Base-by-base conservation (phyloP, 257 asterid genomes). In the Voacanga thouarsii region DNA sequence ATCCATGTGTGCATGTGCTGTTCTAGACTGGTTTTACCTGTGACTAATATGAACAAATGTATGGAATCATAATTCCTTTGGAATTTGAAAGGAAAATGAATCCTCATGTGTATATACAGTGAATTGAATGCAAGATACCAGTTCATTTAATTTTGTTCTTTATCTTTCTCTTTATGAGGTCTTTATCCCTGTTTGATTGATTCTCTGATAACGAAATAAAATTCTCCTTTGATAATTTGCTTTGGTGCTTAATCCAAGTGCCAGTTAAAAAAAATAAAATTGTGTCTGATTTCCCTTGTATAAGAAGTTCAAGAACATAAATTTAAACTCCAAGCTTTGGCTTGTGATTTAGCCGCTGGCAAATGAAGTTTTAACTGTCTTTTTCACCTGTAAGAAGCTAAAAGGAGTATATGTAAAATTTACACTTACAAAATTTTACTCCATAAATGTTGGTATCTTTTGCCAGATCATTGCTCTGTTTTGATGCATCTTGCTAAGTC, bases 211-310 rank as follows among this genome's bases (percentile, higher is more conserved):
- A 59, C n/a, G 6, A 7, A 75, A 50, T 59, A 74, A 14, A 49
- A 41, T 43, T 41, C 72, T 75, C 60, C 43, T 59, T 15, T 63
- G 33, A 33, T 47, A 60, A 60, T 75, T 75, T 37, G 7, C 43
- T 65, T 16, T 43, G 79, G 24, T 65, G 80, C 26, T 77, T 65
- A 23, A 45, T 50, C 16, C 41, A 41, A 57, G 63, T 6, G n/a
- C 7, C 39, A 14, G 5, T 23, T 24, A 61, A 44, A 33, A 30
- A 18, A 50, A 24, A 33, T 33, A n/a, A n/a, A n/a, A n/a, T 16
- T 67, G 10, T 57, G 12, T 55, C 50, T 37, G 28, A 9, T 45
- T 71, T 16, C 44, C 15, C n/a, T 50, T 47, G 7, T 43, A 6
- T 9, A 26, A 8, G 4, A 33, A 8, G 63, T 49, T 49, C n/a